Conservation (phyloP, 1,139 yeast genomes). For the Zhuliangozyma blackwelliae region DNA sequence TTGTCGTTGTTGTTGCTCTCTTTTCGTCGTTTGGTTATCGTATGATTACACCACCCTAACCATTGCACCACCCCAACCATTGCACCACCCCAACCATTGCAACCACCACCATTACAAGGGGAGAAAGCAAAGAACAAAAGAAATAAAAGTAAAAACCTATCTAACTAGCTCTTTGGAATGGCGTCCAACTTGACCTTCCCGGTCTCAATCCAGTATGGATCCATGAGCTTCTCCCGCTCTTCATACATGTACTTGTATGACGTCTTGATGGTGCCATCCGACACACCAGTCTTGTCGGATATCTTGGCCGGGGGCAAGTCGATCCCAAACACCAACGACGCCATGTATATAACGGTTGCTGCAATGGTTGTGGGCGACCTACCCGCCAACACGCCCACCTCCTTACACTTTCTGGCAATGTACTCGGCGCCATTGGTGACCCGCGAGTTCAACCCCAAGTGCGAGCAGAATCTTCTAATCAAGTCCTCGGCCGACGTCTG, state of each 20-base stretch:
- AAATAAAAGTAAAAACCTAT: too few species aligned
- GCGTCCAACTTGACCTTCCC: constrained; percentile 64
- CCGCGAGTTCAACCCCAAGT: constrained; percentile 79
- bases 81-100: too few species aligned
- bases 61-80: too few species aligned
- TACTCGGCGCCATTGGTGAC: constrained; percentile 92
- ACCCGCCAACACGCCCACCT: constrained; percentile 92
- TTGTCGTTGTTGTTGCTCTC: too few species aligned
- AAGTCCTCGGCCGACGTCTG: constrained; percentile 93
- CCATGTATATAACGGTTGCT: constrained; percentile 95
- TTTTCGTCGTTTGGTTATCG: too few species aligned
- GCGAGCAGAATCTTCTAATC: constrained; percentile 94
- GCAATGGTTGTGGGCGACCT: constrained; percentile 97
- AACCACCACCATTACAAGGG: too few species aligned
- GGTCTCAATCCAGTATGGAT: constrained; percentile 73
- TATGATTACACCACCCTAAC: too few species aligned
- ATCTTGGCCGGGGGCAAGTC: constrained; percentile 71
- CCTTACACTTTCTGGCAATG: constrained; percentile 85
- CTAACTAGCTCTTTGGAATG: constrained; percentile 43
- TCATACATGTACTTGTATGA: constrained; percentile 81
- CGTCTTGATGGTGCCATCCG: constrained; percentile 95
- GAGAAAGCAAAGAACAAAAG: too few species aligned
- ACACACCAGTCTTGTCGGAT: constrained; percentile 93
- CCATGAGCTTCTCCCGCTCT: constrained; percentile 67
- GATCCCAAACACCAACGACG: constrained; percentile 75